Conservation (phyloP, 179 eudicot species). For the Heliamphora ciliata region DNA sequence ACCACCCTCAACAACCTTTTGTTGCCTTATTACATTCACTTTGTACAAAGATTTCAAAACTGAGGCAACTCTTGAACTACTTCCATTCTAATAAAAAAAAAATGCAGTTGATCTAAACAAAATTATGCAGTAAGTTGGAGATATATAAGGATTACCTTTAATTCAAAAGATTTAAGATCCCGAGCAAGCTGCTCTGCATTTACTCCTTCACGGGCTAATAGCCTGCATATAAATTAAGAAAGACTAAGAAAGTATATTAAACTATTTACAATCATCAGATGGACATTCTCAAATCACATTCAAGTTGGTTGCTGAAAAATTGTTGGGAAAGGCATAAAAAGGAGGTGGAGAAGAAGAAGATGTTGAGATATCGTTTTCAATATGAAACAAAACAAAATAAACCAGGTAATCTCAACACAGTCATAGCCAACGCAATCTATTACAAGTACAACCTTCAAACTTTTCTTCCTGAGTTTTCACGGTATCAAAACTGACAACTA, state of each 20-base stretch:
- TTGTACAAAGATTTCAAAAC: background rate
- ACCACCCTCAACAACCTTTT: too few relatives aligned
- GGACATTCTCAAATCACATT: background rate
- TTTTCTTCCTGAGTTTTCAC: too few relatives aligned
- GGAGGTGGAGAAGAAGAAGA: background rate
- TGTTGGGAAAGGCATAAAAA: background rate
- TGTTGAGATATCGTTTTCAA: background rate
- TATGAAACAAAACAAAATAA: background rate
- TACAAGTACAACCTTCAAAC: background rate
- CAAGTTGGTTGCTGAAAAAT: background rate
- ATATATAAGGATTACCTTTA: constrained; percentile 50
- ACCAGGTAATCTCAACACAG: background rate
- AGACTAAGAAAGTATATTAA: background rate
- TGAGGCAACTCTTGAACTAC: background rate
- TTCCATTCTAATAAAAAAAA: background rate
- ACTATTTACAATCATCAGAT: background rate
- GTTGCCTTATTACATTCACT: background rate
- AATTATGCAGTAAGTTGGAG: constrained; percentile 4
- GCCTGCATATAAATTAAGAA: constrained; percentile 34
- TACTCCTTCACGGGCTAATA: constrained; percentile 93
- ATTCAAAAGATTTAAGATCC: constrained; percentile 83
- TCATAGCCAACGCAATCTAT: background rate
- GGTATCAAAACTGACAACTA: too few relatives aligned
- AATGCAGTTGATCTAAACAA: background rate
- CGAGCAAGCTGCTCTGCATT: constrained; percentile 97